Evolutionary conservation across 2,329 filamentous ascomycete genomes (phyloP).

Genomic region (Colletotrichum noveboracense): DNA sequence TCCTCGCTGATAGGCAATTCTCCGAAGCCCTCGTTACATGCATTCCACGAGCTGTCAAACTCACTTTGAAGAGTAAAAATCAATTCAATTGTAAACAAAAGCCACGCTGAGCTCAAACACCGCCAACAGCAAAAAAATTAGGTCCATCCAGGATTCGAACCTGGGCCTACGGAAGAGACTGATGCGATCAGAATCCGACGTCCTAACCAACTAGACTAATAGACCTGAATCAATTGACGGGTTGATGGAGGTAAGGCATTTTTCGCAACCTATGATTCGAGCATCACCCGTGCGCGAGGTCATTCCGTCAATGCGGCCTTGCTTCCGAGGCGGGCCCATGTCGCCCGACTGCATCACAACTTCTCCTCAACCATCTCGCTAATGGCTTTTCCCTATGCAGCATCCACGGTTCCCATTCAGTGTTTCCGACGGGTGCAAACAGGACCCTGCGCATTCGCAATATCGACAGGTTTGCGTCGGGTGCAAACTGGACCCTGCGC

Average conservation of each 20-base stretch:
- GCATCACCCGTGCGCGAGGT: background rate
- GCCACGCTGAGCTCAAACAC: accelerated
- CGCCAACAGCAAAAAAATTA: background rate
- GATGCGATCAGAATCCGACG: constrained; percentile 16
- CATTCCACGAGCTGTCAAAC: background rate
- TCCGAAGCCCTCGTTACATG: background rate
- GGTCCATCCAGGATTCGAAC: constrained; percentile 23
- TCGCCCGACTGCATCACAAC: background rate
- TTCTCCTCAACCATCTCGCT: background rate
- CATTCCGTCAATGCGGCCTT: background rate
- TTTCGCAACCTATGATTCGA: background rate
- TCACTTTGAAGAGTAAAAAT: background rate
- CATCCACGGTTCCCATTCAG: background rate
- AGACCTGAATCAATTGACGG: background rate
- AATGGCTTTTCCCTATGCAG: background rate
- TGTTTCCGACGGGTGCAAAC: constrained; percentile 25
- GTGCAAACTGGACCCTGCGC: constrained; percentile 32
- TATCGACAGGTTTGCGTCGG: background rate
- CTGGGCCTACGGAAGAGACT: constrained; percentile 18
- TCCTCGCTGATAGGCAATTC: background rate
- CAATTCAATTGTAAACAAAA: background rate
- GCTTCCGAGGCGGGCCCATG: background rate
- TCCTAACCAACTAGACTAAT: constrained; percentile 24
- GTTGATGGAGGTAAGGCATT: accelerated
- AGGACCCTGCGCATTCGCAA: constrained; percentile 30